Base-by-base conservation (phyloP, 768 basidiomycete genomes). In the Vishniacozyma victoriae region DNA sequence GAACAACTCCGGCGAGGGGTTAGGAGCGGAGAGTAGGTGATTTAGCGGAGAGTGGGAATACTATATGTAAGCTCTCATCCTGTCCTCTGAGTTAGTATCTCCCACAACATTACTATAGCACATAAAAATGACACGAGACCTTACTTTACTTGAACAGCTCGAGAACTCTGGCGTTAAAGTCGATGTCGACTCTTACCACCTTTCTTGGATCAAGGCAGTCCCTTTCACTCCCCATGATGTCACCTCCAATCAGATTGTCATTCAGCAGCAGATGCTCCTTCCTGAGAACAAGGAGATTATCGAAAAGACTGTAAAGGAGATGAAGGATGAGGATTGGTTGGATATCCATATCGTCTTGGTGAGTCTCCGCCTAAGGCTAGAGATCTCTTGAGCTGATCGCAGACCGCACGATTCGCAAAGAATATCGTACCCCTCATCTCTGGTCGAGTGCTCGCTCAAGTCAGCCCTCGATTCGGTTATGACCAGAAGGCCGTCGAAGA, bases 251-350 rank as follows among this genome's bases (percentile, higher is more conserved):
- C 64, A 66, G 39, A 19, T 56, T 7, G 38, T 63, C 35, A 46
- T 65, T 14, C 35, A 57, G 29, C 53, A 51, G 19, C 56, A 55
- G 20, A 41, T 69, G 41, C 46, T 44, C 19, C 48, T 41, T 20
- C 64, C 67, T 14, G 55, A 57, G 29, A 68, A 68, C 61, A 58
- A 65, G 50, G 63, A 65, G 39, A 33, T 65, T 9, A 50, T 62
- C 48, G 50, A 59, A 37, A 47, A 49, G 24, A 57, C 58, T 35
- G 54, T 65, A 42, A 48, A 33, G 20, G 63, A 65, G 39, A 16
- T 56, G 26, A 52, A 57, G 27, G 50, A 44, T 40, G 45, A 42
- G 12, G 33, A 39, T 23, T 59, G 54, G 58, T 29, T 50, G 5
- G 55, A 55, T 24, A 44, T 62, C 19, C 51, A 52, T 35, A 52